Conservation (phyloP, 352 stramenopile genomes). For the Pythium aristosporum region DNA sequence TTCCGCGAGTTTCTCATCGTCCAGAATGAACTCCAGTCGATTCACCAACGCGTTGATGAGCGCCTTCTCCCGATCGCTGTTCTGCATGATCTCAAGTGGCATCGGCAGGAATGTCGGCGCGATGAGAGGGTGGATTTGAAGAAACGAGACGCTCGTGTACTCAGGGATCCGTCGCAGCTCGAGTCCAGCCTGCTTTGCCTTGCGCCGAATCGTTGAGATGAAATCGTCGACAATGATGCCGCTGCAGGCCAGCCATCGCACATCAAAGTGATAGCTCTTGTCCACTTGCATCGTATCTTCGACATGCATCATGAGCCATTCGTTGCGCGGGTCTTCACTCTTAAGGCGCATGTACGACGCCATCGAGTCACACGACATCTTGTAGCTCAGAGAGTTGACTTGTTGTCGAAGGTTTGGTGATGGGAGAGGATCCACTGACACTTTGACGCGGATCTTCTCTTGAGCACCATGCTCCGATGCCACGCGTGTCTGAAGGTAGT, state of each 20-base stretch:
- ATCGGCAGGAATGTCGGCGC: constrained; percentile 64
- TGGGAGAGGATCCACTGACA: constrained; percentile 31
- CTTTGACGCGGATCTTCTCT: constrained; percentile 49
- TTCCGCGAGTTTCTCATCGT: constrained; percentile 72
- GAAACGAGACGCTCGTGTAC: constrained; percentile 65
- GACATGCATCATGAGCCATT: constrained; percentile 73
- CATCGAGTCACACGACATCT: constrained; percentile 39
- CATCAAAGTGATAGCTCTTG: constrained; percentile 66
- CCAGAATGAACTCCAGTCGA: constrained; percentile 56
- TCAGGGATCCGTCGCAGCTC: constrained; percentile 75
- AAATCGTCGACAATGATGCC: constrained; percentile 76
- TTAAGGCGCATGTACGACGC: constrained; percentile 31
- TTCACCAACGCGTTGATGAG: constrained; percentile 40
- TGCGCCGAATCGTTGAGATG: constrained; percentile 56
- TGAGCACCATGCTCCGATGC: constrained; percentile 45
- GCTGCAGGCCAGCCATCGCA: constrained; percentile 80
- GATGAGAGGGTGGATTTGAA: constrained; percentile 75
- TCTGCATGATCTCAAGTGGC: constrained; percentile 24
- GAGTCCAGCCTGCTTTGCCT: constrained; percentile 61
- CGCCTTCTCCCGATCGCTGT: constrained; percentile 24
- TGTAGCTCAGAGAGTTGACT: constrained; percentile 35
- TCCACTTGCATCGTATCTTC: constrained; percentile 60
- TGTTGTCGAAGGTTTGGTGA: constrained; percentile 18
- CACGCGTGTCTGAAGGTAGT: constrained; percentile 62
- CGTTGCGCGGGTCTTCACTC: constrained; percentile 52